Percentiles rank a stretch among this genome's conserved stretches.
These are phyloP conservation scores for Otatea glauca DNA, from an alignment of 176 grass and related monocot genomes.

Conservation along the genomic window DNA sequence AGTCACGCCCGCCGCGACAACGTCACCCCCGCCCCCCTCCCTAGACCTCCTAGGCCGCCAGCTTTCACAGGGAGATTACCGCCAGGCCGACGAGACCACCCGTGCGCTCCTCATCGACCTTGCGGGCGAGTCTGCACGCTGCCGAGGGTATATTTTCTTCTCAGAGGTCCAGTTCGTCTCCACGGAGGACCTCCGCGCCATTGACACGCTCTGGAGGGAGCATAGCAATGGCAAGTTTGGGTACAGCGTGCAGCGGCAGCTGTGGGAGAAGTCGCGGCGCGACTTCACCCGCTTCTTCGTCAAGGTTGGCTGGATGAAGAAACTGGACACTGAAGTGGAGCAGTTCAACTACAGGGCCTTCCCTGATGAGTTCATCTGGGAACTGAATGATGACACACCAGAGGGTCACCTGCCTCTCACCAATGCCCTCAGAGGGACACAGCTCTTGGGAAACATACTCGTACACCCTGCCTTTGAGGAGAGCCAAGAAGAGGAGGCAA, in stretches of 20 bases:
- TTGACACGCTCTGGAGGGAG: slow-evolving; percentile 75
- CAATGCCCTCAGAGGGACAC: slow-evolving; percentile 91
- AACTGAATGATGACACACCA: slow-evolving; percentile 77
- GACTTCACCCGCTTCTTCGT: slow-evolving; percentile 96
- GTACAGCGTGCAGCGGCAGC: slow-evolving; percentile 77
- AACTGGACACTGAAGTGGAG: slow-evolving; percentile 85
- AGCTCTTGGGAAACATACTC: slow-evolving; percentile 73
- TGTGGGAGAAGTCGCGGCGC: slow-evolving; percentile 75
- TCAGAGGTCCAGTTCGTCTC: slow-evolving; percentile 88
- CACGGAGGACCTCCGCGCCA: slow-evolving; percentile 56
- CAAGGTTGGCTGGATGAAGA: slow-evolving; percentile 93
- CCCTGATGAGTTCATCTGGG: slow-evolving; percentile 88
- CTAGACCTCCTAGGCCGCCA: slow-evolving; percentile 47
- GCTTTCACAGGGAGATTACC: slow-evolving; percentile 59
- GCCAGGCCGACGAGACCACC: slow-evolving; percentile 86
- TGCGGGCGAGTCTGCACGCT: slow-evolving; percentile 73
- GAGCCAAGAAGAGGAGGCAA: slow-evolving; percentile 40
- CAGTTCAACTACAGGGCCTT: slow-evolving; percentile 92
- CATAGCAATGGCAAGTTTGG: slow-evolving; percentile 81
- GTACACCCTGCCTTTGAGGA: slow-evolving; percentile 78
- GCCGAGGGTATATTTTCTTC: slow-evolving; percentile 96
- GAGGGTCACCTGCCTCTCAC: slow-evolving; percentile 92
- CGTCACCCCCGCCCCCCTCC: slow-evolving; percentile 48
- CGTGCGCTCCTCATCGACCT: slow-evolving; percentile 78
- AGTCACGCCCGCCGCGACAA: slow-evolving; percentile 54